Conservation (phyloP, 163 green algal species). For the Trebouxiophyceae sp. region DNA sequence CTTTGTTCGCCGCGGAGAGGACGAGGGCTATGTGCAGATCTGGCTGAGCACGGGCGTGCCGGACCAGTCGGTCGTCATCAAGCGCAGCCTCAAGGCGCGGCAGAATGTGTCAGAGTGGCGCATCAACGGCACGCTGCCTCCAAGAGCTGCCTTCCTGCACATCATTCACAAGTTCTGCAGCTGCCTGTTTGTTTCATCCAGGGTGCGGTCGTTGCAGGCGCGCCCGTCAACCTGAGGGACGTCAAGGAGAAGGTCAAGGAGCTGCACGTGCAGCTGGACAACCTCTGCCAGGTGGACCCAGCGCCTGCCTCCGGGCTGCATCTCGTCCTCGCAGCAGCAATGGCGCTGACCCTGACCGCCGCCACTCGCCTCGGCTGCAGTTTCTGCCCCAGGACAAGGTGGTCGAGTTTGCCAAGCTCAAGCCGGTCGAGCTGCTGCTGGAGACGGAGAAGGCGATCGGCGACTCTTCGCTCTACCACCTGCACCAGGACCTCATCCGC, state of each 20-base stretch:
- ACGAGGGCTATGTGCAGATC: slow-evolving; percentile 55
- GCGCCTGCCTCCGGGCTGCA: too few relatives aligned
- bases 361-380: slow-evolving; percentile 24
- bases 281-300: slow-evolving; percentile 83
- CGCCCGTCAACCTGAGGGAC: slow-evolving; percentile 20
- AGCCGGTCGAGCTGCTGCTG: slow-evolving; percentile 68
- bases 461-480: slow-evolving; percentile 54
- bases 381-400: slow-evolving; percentile 83
- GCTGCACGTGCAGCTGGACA: slow-evolving; percentile 91
- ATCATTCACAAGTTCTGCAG: too few relatives aligned
- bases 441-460: slow-evolving; percentile 88
- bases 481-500: slow-evolving; percentile 70
- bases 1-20: slow-evolving; percentile 67
- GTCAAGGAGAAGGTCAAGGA: slow-evolving; percentile 34
- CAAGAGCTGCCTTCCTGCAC: background rate
- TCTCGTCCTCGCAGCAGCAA: too few relatives aligned
- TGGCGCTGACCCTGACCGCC: too few relatives aligned
- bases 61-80: slow-evolving; percentile 26
- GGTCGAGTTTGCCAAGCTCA: slow-evolving; percentile 78
- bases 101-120: slow-evolving; percentile 39
- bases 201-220: too few relatives aligned
- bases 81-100: background rate
- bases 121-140: slow-evolving; percentile 46
- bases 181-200: too few relatives aligned
- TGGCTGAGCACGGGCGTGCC: slow-evolving; percentile 48